These are phyloP conservation scores for Kurtzmaniella quercitrusa DNA, from an alignment of 1,139 yeast species.

Conservation along the genomic window DNA sequence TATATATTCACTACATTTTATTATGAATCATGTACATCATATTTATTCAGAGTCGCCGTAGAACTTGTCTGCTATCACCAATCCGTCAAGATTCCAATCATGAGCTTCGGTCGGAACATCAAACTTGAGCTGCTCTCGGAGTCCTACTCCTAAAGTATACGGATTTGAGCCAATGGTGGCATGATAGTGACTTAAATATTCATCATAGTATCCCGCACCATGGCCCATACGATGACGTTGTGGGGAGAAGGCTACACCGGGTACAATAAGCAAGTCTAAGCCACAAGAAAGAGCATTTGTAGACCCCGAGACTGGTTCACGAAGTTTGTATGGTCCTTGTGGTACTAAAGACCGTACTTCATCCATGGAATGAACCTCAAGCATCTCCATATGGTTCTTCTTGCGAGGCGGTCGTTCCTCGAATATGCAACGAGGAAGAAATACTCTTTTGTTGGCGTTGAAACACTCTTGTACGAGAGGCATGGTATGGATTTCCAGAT, in stretches of 20 bases:
- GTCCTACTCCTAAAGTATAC: slow-evolving; percentile 61
- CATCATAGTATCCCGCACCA: slow-evolving; percentile 93
- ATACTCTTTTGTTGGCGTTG: slow-evolving; percentile 38
- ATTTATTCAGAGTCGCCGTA: neutral
- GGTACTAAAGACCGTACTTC: slow-evolving; percentile 52
- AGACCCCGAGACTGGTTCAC: slow-evolving; percentile 56
- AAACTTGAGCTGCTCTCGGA: slow-evolving; percentile 62
- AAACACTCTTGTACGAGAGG: slow-evolving; percentile 49
- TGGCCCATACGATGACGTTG: slow-evolving; percentile 70
- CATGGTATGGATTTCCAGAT: slow-evolving; percentile 56
- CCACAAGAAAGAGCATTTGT: slow-evolving; percentile 30
- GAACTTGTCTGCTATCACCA: slow-evolving; percentile 32
- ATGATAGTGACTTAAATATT: slow-evolving; percentile 55
- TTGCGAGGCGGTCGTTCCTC: slow-evolving; percentile 20
- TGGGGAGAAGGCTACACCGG: slow-evolving; percentile 77
- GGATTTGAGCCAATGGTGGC: slow-evolving; percentile 33
- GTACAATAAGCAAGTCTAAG: slow-evolving; percentile 71
- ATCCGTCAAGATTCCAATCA: slow-evolving; percentile 62
- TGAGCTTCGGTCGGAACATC: slow-evolving; percentile 64
- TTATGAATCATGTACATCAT: neutral
- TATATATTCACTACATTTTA: neutral
- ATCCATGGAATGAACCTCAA: slow-evolving; percentile 39
- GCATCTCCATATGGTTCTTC: slow-evolving; percentile 54
- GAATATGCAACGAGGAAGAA: slow-evolving; percentile 46
- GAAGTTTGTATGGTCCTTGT: slow-evolving; percentile 60